These are phyloP conservation scores for Tolypocladium ovalisporum DNA, from an alignment of 2,329 filamentous ascomycete genomes.

Conservation along the genomic window DNA sequence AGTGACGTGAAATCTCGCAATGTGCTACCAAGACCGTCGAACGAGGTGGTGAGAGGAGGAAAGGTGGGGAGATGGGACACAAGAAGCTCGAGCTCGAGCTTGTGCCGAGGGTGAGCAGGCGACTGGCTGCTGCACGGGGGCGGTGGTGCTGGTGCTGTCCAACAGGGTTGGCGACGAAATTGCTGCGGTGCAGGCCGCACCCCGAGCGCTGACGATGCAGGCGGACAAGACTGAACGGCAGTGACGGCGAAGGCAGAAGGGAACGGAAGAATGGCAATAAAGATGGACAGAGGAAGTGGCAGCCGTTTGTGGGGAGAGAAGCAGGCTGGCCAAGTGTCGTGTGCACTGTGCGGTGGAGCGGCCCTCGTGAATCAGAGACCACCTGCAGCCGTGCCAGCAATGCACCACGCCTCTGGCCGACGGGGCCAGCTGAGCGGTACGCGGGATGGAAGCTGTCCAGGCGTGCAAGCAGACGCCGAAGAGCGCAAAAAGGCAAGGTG, in stretches of 20 bases:
- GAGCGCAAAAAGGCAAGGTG: neutral
- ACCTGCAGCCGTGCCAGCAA: neutral
- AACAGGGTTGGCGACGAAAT: constrained; percentile 5
- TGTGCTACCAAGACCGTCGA: constrained; percentile 15
- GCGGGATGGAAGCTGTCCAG: neutral
- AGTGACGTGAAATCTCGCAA: constrained; percentile 36
- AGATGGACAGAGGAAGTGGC: neutral
- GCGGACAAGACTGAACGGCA: neutral
- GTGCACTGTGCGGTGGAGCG: constrained; percentile 2
- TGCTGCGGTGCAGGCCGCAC: neutral
- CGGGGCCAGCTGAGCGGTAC: neutral
- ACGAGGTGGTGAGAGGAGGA: constrained; percentile 9
- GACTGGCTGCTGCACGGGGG: neutral
- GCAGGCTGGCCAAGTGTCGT: neutral
- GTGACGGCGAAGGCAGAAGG: neutral
- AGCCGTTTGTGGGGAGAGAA: neutral
- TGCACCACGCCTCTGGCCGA: neutral
- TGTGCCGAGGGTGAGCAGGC: neutral
- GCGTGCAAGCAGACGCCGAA: neutral
- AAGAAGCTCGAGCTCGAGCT: constrained; percentile 1
- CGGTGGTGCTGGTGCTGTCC: neutral
- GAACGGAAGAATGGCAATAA: neutral
- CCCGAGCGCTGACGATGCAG: neutral
- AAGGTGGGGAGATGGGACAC: constrained; percentile 1
- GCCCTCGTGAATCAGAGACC: constrained; percentile 2